phyloP scores from a whole-genome alignment of 441 rosid genomes.

The Jatropha podagrica region DNA sequence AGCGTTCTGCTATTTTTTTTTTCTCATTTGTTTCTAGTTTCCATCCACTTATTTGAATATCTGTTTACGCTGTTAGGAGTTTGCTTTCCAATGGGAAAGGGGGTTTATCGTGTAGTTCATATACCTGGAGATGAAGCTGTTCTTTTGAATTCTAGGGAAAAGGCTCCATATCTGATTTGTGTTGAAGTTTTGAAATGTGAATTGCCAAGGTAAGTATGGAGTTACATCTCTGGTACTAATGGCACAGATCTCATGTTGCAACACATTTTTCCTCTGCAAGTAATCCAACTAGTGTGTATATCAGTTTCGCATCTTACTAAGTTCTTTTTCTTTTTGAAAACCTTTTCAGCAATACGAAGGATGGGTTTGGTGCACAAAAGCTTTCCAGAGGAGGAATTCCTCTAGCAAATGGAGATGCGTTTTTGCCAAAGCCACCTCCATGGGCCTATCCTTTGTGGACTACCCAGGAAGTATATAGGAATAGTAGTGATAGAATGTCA shows the following conservation, averaged over 20 bases:
- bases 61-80: constrained; percentile 55
- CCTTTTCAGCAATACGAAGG: constrained; percentile 63
- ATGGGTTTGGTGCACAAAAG: constrained; percentile 69
- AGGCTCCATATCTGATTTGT: constrained; percentile 94
- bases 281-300: not conserved
- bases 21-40: constrained; percentile 9
- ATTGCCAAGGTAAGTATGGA: constrained; percentile 55
- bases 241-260: not conserved
- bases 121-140: constrained; percentile 98
- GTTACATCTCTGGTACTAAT: constrained; percentile 4
- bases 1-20: constrained; percentile 5
- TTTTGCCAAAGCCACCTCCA: constrained; percentile 96
- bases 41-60: constrained; percentile 20
- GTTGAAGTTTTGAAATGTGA: constrained; percentile 91
- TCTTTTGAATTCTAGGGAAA: constrained; percentile 98
- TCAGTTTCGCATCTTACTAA: constrained; percentile 7
- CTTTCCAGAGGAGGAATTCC: constrained; percentile 98
- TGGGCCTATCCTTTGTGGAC: constrained; percentile 99
- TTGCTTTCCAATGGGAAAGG: constrained; percentile 99
- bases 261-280: not conserved
- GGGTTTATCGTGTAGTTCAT: constrained; percentile 91
- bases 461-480: constrained; percentile 91
- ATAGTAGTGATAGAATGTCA: constrained; percentile 97
- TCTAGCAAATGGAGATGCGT: constrained; percentile 95
- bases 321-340: constrained; percentile 16